Evolutionary conservation across 352 stramenopile species (phyloP).

Genomic region (Phytophthora sp.): DNA sequence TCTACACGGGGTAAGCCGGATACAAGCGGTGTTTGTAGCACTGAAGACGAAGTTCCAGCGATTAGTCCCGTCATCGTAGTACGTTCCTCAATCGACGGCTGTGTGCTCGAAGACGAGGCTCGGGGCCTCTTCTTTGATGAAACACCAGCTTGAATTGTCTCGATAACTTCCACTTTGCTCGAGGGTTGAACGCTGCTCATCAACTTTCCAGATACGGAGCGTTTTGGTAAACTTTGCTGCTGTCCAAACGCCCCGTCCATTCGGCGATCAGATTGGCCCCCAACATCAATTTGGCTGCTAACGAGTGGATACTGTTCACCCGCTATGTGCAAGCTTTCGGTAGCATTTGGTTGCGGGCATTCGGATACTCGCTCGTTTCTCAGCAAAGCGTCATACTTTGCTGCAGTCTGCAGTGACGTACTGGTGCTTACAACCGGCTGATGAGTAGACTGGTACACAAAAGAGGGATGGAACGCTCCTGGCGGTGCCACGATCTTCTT

Average conservation of each 20-base stretch:
- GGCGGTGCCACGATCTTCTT: constrained; percentile 10
- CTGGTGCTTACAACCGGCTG: not conserved
- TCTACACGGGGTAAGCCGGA: constrained; percentile 5
- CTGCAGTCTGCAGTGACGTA: not conserved
- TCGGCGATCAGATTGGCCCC: not conserved
- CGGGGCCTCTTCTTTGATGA: constrained; percentile 20
- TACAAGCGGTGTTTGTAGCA: constrained; percentile 3
- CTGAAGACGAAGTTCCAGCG: not conserved
- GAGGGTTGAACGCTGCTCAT: not conserved
- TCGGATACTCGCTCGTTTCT: not conserved
- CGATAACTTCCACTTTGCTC: not conserved
- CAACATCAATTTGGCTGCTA: not conserved
- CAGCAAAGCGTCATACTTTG: not conserved
- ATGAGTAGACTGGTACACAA: not conserved
- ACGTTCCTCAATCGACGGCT: not conserved
- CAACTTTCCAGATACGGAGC: not conserved
- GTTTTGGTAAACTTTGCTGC: constrained; percentile 1
- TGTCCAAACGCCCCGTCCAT: not conserved
- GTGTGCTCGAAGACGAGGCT: not conserved
- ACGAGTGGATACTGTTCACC: not conserved
- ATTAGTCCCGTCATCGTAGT: constrained; percentile 1
- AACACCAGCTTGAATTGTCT: not conserved
- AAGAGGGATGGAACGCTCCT: not conserved
- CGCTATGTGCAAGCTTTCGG: not conserved
- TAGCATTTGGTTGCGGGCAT: not conserved